Evolutionary conservation across 1,284 basidiomycete genomes (phyloP), one percentile per base, ranked within the genome.

Genomic region (Heterobasidion irregulare): DNA sequence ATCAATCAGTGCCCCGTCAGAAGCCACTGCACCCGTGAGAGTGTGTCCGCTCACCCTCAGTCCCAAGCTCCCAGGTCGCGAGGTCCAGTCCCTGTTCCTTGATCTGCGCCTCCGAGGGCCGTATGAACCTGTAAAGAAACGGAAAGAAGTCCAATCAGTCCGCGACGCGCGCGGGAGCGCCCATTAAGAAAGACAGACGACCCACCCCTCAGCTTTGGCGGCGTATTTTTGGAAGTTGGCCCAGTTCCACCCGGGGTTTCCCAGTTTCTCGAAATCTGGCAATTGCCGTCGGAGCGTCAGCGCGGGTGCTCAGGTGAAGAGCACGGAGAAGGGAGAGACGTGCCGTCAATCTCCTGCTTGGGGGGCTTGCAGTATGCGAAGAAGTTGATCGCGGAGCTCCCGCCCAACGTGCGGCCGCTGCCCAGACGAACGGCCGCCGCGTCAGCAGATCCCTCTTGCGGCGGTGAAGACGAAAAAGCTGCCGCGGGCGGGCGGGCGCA

Each of bases 401-500:
- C 69, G 16, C 67, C 66, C 6, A 70, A 64, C 2, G 61, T 58
- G 48, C 68, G 68, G 33, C 67, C 68, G 2, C 57, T 58, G 41
- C 38, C 0, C 38, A 41, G n/a, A 10, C 38, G 10, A 2, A 41
- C 38, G 26, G 26, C 2, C 26, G 26, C 26, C 2, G 38, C 2
- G 38, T 41, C 12, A 41, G 38, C 38, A 2, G 38, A 10, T 41
- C 38, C 4, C n/a, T n/a, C 10, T 12, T 6, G 38, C 38, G 38
- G 15, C 15, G 15, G 15, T 5, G 9, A 9, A 41, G 38, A 10
- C 38, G 38, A 41, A 2, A n/a, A 8, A 15, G 8, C 12, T 6
- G 52, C 33, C 49, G 44, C 35, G 19, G 6, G 26, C 12, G 13
- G 3, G n/a, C 13, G n/a, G n/a, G n/a, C n/a, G n/a, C n/a, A n/a